Conservation (phyloP, 2,329 filamentous ascomycete genomes). For the Colletotrichum sp. region DNA sequence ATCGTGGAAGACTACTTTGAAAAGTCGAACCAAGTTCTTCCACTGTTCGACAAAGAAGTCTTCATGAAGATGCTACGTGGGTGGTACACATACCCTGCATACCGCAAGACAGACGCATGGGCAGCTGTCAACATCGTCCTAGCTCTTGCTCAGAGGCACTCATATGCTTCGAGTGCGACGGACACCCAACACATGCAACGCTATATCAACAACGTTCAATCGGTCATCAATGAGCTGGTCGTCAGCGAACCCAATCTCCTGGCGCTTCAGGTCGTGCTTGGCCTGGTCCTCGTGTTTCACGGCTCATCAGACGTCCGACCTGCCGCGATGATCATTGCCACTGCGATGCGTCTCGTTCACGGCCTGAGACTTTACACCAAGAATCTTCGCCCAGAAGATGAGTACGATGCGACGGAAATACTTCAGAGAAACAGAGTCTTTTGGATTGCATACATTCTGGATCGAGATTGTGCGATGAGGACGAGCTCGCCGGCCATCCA, state of each 20-base stretch:
- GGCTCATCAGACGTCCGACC: slow-evolving; percentile 28
- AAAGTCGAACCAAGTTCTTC: slow-evolving; percentile 22
- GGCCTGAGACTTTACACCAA: slow-evolving; percentile 29
- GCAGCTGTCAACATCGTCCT: slow-evolving; percentile 29
- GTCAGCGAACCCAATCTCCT: slow-evolving; percentile 30
- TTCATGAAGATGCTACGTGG: slow-evolving; percentile 25
- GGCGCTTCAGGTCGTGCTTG: slow-evolving; percentile 32
- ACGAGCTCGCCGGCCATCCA: slow-evolving; percentile 12
- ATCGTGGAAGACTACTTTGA: slow-evolving; percentile 24
- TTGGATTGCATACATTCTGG: slow-evolving; percentile 35
- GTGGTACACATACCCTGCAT: slow-evolving; percentile 18
- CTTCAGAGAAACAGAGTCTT: slow-evolving; percentile 32
- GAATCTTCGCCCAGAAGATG: background rate
- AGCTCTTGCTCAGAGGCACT: slow-evolving; percentile 12
- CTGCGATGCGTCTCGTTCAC: slow-evolving; percentile 32
- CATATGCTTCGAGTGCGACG: background rate
- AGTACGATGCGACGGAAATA: slow-evolving; percentile 23
- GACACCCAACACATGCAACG: slow-evolving; percentile 4
- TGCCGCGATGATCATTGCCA: slow-evolving; percentile 29
- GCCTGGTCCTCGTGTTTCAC: slow-evolving; percentile 31
- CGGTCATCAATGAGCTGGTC: slow-evolving; percentile 30
- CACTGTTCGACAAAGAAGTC: slow-evolving; percentile 20
- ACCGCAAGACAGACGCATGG: slow-evolving; percentile 27
- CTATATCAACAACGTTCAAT: slow-evolving; percentile 29
- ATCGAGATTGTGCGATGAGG: slow-evolving; percentile 24